A percentile compares a stretch with the other conserved stretches of the same genome.
phyloP scores from a whole-genome alignment of 371 early-diverging fungal species.

The Mortierella sp. region DNA sequence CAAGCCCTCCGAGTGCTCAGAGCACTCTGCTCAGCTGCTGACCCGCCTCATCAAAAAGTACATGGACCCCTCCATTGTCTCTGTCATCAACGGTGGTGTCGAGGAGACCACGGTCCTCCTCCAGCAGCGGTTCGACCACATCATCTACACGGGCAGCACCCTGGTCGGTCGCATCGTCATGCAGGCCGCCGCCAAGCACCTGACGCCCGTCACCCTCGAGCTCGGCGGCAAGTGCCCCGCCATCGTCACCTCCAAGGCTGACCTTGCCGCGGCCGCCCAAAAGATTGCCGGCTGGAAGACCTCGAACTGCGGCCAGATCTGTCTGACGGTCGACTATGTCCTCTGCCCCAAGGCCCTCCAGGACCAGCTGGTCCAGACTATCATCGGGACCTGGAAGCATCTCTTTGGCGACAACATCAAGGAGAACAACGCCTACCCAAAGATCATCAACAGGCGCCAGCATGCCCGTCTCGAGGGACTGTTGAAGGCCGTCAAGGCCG shows the following conservation, averaged over 20 bases:
- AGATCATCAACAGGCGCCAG: slow-evolving; percentile 78
- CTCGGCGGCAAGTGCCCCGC: slow-evolving; percentile 91
- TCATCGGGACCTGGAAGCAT: slow-evolving; percentile 62
- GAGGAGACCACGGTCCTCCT: slow-evolving; percentile 84
- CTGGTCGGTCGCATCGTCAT: slow-evolving; percentile 83
- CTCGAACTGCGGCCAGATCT: slow-evolving; percentile 85
- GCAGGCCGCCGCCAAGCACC: slow-evolving; percentile 80
- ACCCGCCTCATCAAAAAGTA: slow-evolving; percentile 65
- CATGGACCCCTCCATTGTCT: slow-evolving; percentile 68
- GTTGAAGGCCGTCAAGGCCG: slow-evolving; percentile 62
- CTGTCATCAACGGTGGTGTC: slow-evolving; percentile 84
- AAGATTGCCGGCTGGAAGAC: slow-evolving; percentile 77
- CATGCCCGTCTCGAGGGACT: slow-evolving; percentile 69
- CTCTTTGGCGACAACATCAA: slow-evolving; percentile 66
- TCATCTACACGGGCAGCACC: slow-evolving; percentile 90
- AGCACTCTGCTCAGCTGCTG: slow-evolving; percentile 62
- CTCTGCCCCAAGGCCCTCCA: slow-evolving; percentile 69
- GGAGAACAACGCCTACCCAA: slow-evolving; percentile 63
- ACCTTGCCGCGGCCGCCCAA: slow-evolving; percentile 73
- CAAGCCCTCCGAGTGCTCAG: slow-evolving; percentile 88
- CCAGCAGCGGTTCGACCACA: slow-evolving; percentile 82
- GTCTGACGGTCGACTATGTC: slow-evolving; percentile 87
- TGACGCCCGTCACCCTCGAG: slow-evolving; percentile 87
- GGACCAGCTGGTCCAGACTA: slow-evolving; percentile 59
- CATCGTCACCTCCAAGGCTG: slow-evolving; percentile 71